Conservation (phyloP, 371 early-diverging fungal species). For the Haplosporangium sp. region DNA sequence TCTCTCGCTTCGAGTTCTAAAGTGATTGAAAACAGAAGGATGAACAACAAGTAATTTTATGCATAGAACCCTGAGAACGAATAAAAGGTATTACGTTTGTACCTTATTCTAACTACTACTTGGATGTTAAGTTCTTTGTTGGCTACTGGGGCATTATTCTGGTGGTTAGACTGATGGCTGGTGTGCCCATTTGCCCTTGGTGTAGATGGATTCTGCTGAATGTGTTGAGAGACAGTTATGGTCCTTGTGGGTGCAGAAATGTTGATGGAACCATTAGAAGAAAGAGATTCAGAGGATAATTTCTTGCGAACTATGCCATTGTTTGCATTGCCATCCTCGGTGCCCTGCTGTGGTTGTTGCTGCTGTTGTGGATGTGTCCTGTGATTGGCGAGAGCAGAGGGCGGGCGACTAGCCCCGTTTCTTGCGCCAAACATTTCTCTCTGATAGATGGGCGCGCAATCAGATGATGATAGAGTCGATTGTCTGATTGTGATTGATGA, state of each 20-base stretch:
- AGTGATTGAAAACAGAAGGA: background rate
- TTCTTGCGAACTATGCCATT: slow-evolving; percentile 10
- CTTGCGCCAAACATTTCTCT: slow-evolving; percentile 43
- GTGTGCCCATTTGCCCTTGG: background rate
- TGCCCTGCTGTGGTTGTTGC: background rate
- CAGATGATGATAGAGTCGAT: background rate
- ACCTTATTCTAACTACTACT: slow-evolving; percentile 54
- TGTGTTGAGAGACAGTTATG: background rate
- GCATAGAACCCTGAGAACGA: background rate
- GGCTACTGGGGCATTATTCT: slow-evolving; percentile 3
- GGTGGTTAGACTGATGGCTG: slow-evolving; percentile 7
- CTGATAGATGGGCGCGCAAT: slow-evolving; percentile 1
- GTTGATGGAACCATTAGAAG: slow-evolving; percentile 24
- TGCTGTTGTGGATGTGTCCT: background rate
- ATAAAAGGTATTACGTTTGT: background rate
- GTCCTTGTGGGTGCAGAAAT: background rate
- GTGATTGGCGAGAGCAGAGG: slow-evolving; percentile 11
- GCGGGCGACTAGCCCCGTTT: slow-evolving; percentile 30
- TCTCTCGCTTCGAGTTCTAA: slow-evolving; percentile 36
- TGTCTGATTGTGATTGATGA: background rate
- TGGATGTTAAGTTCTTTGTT: slow-evolving; percentile 56
- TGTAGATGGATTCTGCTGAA: slow-evolving; percentile 7
- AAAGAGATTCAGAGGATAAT: slow-evolving; percentile 39
- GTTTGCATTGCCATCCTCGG: background rate
- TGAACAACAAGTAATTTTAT: background rate